Percentiles rank a stretch among this genome's conserved stretches.
Conservation (phyloP, 2,329 filamentous ascomycete genomes). For the Microcyclospora pomicola region DNA sequence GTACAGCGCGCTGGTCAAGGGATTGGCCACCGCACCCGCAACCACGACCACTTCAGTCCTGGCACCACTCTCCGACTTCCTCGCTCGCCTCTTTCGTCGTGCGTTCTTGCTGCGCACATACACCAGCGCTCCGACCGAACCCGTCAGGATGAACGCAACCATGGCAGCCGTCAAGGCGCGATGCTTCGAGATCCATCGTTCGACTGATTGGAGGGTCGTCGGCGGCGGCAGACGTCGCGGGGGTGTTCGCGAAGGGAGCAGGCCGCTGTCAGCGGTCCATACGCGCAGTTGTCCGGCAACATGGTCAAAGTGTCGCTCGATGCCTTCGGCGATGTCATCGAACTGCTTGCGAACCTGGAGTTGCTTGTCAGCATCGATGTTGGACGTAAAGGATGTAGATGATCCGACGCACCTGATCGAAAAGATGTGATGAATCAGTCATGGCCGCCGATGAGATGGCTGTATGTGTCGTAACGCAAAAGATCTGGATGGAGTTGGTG, state of each 20-base stretch:
- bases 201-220: constrained; percentile 42
- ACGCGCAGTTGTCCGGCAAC: constrained; percentile 60
- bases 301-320: constrained; percentile 68
- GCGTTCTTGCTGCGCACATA: constrained; percentile 48
- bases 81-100: constrained; percentile 57
- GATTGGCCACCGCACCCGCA: constrained; percentile 73
- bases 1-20: constrained; percentile 69
- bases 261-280: constrained; percentile 58
- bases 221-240: constrained; percentile 28
- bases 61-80: constrained; percentile 66
- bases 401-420: too few species aligned
- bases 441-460: too few species aligned
- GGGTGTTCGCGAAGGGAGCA: constrained; percentile 33
- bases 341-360: constrained; percentile 20
- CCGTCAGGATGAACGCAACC: constrained; percentile 56
- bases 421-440: too few species aligned
- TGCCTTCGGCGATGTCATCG: constrained; percentile 57
- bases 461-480: too few species aligned
- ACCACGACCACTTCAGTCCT: constrained; percentile 78
- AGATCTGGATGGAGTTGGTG: too few species aligned
- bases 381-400: not conserved
- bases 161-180: constrained; percentile 60
- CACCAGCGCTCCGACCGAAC: constrained; percentile 31
- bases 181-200: constrained; percentile 60
- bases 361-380: not conserved